Conservation (phyloP, 768 basidiomycete species). For the Termitomyces sp. region DNA sequence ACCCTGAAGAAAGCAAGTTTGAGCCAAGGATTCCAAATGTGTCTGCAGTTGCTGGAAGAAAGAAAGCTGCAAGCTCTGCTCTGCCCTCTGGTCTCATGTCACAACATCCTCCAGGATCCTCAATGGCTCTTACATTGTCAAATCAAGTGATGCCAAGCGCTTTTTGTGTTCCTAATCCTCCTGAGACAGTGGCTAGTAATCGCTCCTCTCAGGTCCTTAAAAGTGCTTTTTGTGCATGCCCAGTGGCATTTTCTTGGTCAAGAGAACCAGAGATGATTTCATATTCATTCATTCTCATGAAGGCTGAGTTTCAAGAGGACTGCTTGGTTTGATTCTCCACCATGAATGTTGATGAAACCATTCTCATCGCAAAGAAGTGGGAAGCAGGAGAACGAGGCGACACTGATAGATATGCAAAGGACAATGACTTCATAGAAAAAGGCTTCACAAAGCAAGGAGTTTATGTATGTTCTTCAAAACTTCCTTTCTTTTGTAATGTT, state of each 20-base stretch:
- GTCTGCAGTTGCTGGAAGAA: no score
- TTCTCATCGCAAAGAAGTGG: background rate
- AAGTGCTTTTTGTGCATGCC: background rate
- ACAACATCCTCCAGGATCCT: no score
- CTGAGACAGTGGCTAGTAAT: no score
- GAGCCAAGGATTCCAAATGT: no score
- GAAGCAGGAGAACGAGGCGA: background rate
- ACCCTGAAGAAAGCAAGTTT: no score
- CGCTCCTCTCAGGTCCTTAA: background rate
- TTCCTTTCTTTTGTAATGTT: background rate
- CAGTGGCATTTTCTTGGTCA: background rate
- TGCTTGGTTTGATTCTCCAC: background rate
- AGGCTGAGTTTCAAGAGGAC: background rate
- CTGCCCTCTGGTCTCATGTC: no score
- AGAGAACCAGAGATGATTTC: background rate
- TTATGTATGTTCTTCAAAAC: slow-evolving; percentile 17
- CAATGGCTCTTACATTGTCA: no score
- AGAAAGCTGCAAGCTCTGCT: no score
- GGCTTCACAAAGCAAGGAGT: slow-evolving; percentile 18
- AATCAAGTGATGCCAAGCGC: no score
- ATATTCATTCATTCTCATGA: background rate
- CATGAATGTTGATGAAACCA: background rate
- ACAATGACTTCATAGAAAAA: slow-evolving; percentile 28
- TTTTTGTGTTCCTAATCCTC: no score
- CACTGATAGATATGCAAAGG: slow-evolving; percentile 13